Conservation (phyloP, 2,329 filamentous ascomycete species). For the Diaporthe citri region DNA sequence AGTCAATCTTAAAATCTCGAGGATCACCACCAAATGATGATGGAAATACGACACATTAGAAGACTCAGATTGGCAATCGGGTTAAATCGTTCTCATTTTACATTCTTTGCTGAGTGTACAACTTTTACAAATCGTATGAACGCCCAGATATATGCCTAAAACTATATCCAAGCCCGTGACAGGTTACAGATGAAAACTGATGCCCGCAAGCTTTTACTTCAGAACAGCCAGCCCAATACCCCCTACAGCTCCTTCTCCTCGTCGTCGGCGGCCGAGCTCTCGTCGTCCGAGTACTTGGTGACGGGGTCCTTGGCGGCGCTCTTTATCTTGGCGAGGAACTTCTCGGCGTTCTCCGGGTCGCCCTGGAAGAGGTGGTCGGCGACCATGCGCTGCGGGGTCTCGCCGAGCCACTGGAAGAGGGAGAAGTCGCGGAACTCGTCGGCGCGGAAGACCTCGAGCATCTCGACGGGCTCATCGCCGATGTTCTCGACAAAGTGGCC, state of each 20-base stretch:
- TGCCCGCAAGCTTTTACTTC: not conserved
- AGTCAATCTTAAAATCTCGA: no score
- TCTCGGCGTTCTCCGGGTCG: constrained; percentile 70
- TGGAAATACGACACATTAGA: not conserved
- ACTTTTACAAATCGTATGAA: constrained; percentile 1
- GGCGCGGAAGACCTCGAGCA: constrained; percentile 81
- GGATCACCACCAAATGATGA: no score
- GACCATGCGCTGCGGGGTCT: constrained; percentile 76
- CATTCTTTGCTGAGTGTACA: not conserved
- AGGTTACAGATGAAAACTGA: not conserved
- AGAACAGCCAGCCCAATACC: not conserved
- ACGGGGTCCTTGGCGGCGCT: constrained; percentile 71
- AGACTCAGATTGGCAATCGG: not conserved
- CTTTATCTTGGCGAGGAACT: constrained; percentile 73
- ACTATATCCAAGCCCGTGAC: not conserved
- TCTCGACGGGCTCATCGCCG: constrained; percentile 80
- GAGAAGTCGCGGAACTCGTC: constrained; percentile 80
- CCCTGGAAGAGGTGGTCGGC: constrained; percentile 75
- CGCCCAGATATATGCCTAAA: constrained; percentile 13
- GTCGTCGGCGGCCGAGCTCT: constrained; percentile 27
- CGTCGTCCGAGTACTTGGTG: constrained; percentile 49
- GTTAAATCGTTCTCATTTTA: not conserved
- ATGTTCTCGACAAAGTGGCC: constrained; percentile 88
- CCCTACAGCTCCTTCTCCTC: constrained; percentile 36
- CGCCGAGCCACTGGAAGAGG: constrained; percentile 81